Evolutionary conservation across 2,329 filamentous ascomycete genomes (phyloP).

Genomic region (Lachnellula cervina): DNA sequence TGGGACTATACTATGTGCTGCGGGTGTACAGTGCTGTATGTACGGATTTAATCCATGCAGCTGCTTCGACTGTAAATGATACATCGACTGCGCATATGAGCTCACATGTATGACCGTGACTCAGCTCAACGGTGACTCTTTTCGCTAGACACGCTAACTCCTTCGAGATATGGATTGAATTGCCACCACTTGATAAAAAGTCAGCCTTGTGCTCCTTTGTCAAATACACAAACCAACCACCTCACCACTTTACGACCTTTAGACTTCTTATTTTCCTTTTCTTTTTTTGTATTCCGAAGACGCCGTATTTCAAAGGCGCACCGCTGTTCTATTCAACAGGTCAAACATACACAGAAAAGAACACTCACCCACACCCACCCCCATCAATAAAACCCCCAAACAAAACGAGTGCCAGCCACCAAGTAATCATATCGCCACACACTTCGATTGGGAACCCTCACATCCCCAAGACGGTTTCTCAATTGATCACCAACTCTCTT

Average conservation of each 20-base stretch:
- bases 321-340: neutral
- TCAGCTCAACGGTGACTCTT: neutral
- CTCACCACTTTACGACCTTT: neutral
- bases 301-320: constrained; percentile 31
- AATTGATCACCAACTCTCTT: neutral
- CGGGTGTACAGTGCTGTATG: neutral
- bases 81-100: neutral
- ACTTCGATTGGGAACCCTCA: neutral
- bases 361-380: neutral
- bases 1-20: neutral
- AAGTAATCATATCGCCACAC: constrained; percentile 10
- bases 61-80: neutral
- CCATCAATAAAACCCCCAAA: neutral
- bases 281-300: constrained; percentile 24
- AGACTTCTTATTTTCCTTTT: neutral
- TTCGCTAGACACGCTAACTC: neutral
- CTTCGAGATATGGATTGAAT: neutral
- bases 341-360: neutral
- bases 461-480: constrained; percentile 1
- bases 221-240: neutral
- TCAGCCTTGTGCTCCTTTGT: constrained; percentile 18
- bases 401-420: neutral
- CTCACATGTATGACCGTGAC: too few relatives aligned
- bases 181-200: constrained; percentile 5
- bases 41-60: neutral